A percentile compares a stretch with the other conserved stretches of the same genome.
Evolutionary conservation across 306 rosid species (phyloP).

Genomic region (Pyrus pyrifolia): DNA sequence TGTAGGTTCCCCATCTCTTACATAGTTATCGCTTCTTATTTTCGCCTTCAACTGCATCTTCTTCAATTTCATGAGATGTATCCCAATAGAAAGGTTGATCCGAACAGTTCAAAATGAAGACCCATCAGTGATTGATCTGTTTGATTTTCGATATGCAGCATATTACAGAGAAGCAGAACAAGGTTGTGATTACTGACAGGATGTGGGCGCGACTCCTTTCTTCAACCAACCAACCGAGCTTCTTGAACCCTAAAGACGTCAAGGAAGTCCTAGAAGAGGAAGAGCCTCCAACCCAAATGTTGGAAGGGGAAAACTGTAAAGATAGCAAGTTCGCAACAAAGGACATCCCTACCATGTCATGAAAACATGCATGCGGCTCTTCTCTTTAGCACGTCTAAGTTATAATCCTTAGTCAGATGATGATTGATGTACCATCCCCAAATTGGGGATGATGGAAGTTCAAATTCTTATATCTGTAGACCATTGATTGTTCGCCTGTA

Average conservation of each 20-base stretch:
- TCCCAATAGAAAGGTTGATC: too few species aligned
- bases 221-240: conserved; percentile 46
- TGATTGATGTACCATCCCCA: not conserved
- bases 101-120: not conserved
- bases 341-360: conserved; percentile 21
- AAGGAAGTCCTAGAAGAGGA: conserved; percentile 31
- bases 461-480: not conserved
- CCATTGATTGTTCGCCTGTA: not conserved
- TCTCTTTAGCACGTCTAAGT: not conserved
- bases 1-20: too few species aligned
- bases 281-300: conserved; percentile 26
- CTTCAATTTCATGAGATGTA: too few species aligned
- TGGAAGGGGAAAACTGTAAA: conserved; percentile 25
- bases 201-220: conserved; percentile 68
- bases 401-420: not conserved
- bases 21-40: too few species aligned
- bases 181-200: conserved; percentile 81
- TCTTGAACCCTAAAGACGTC: conserved; percentile 30
- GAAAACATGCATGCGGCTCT: not conserved
- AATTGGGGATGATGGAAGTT: not conserved
- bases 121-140: not conserved
- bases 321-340: conserved; percentile 22
- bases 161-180: conserved; percentile 65
- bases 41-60: too few species aligned
- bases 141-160: conserved; percentile 39